A percentile compares a stretch with the other conserved stretches of the same genome.
Evolutionary conservation across 2,329 filamentous ascomycete genomes (phyloP).

Genomic region (Aureobasidium melanogenum): DNA sequence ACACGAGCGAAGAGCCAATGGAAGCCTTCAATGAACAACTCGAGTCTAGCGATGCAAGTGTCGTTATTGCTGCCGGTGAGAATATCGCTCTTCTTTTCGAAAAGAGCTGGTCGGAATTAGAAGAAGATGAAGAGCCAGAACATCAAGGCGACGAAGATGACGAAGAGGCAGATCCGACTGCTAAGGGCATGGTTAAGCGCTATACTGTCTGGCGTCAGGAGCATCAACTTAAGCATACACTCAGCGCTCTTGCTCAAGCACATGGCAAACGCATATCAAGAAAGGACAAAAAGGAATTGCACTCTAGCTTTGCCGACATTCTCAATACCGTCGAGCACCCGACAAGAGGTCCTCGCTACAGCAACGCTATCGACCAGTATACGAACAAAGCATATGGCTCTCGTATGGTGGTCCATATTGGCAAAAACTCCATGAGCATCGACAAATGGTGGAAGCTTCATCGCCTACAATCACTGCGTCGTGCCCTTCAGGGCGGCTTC

Average conservation of each 20-base stretch:
- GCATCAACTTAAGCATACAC: slow-evolving; percentile 49
- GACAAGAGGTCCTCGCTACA: slow-evolving; percentile 56
- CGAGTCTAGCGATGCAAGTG: slow-evolving; percentile 59
- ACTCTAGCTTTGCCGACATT: slow-evolving; percentile 58
- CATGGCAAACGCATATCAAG: slow-evolving; percentile 56
- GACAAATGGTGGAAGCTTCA: slow-evolving; percentile 69
- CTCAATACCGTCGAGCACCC: slow-evolving; percentile 59
- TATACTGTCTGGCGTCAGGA: slow-evolving; percentile 60
- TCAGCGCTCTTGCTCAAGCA: slow-evolving; percentile 51
- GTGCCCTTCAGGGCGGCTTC: slow-evolving; percentile 54
- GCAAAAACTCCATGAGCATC: slow-evolving; percentile 53
- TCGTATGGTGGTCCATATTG: slow-evolving; percentile 53
- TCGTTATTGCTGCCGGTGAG: slow-evolving; percentile 69
- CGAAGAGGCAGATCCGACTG: slow-evolving; percentile 34
- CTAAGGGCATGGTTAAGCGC: slow-evolving; percentile 48
- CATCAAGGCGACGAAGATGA: slow-evolving; percentile 32
- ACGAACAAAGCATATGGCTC: slow-evolving; percentile 53
- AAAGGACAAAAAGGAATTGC: slow-evolving; percentile 57
- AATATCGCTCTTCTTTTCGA: slow-evolving; percentile 81
- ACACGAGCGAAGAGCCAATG: slow-evolving; percentile 61
- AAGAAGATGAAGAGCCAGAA: slow-evolving; percentile 44
- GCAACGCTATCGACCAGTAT: slow-evolving; percentile 53
- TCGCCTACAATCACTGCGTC: slow-evolving; percentile 51
- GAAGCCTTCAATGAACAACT: slow-evolving; percentile 81
- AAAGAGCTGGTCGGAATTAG: slow-evolving; percentile 52